phyloP scores from a whole-genome alignment of 169 alveolate genomes.

The Cryptosporidium canis region DNA sequence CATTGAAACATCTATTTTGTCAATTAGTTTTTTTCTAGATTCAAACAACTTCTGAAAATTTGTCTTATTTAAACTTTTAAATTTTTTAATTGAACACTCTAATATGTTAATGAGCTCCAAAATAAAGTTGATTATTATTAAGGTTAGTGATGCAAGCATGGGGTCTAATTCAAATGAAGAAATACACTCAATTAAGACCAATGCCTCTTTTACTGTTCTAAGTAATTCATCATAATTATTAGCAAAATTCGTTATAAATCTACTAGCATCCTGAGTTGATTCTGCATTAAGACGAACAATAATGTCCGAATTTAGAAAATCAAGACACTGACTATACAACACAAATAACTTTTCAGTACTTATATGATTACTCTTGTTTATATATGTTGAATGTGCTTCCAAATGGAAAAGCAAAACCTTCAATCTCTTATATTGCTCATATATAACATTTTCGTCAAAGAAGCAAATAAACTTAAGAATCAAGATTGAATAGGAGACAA shows the following conservation, averaged over 20 bases:
- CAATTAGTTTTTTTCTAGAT: not conserved
- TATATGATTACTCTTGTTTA: not conserved
- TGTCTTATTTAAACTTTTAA: not conserved
- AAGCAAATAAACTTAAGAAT: not conserved
- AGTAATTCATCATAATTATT: not conserved
- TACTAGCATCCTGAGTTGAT: not conserved
- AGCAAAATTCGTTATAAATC: not conserved
- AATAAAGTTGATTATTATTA: not conserved
- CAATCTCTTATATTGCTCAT: not conserved
- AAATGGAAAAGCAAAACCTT: not conserved
- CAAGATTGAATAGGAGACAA: not conserved
- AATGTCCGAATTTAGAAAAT: not conserved
- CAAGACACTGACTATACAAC: not conserved
- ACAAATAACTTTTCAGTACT: not conserved
- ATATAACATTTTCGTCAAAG: not conserved
- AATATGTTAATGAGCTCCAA: not conserved
- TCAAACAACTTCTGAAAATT: not conserved
- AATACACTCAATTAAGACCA: not conserved
- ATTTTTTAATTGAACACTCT: not conserved
- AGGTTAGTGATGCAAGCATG: not conserved
- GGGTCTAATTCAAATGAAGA: not conserved
- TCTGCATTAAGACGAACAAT: not conserved
- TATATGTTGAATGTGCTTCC: not conserved
- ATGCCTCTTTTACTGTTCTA: not conserved
- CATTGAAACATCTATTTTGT: not conserved